Percentiles rank a stretch among this genome's conserved stretches.
Conservation (phyloP, 306 rosid species). For the Cucurbita argyrosperma region DNA sequence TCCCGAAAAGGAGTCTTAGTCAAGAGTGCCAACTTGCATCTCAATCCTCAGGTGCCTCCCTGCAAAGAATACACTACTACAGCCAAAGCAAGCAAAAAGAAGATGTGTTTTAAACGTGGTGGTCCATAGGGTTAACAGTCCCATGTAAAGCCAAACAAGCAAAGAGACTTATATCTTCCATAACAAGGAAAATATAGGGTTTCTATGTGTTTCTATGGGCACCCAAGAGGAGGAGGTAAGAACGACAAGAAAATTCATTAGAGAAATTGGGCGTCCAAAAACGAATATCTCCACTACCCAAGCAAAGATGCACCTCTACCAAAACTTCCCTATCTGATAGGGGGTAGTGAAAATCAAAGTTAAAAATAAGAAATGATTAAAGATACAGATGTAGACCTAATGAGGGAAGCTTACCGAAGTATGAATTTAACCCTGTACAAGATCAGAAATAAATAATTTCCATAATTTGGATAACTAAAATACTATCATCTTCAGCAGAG, state of each 20-base stretch:
- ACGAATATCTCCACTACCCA: background rate
- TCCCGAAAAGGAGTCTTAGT: background rate
- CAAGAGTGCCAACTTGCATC: background rate
- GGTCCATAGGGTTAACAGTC: background rate
- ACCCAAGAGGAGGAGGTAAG: background rate
- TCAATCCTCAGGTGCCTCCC: background rate
- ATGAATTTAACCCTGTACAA: background rate
- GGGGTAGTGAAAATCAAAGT: background rate
- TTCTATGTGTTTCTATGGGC: background rate
- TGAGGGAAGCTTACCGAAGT: background rate
- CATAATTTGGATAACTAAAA: background rate
- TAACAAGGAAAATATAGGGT: no score
- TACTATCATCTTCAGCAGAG: background rate
- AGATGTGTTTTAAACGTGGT: background rate
- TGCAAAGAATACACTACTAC: background rate
- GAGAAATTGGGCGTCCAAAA: background rate
- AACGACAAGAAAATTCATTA: background rate
- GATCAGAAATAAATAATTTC: background rate
- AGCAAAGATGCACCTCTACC: background rate
- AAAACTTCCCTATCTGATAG: background rate
- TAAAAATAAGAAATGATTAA: no score
- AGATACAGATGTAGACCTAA: background rate
- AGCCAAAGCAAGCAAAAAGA: background rate
- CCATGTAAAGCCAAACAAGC: background rate
- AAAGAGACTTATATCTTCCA: background rate